Evolutionary conservation across 768 basidiomycete genomes (phyloP), one percentile per base, ranked within the genome.

Genomic region (Cantharellus cinnabarinus): DNA sequence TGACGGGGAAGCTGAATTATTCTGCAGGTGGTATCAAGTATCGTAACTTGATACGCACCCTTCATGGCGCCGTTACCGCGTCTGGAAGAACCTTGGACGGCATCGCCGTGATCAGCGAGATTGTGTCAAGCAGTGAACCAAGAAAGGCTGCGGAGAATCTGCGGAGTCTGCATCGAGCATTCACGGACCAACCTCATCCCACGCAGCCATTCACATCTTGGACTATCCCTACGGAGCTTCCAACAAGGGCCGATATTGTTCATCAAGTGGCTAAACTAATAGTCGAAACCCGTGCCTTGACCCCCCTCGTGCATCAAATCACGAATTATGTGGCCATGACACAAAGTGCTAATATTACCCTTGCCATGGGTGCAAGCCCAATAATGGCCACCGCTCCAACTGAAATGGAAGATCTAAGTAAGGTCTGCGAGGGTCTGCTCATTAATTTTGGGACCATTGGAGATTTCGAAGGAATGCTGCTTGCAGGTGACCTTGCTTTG

Each of bases 361-460:
- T 97, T 3, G 88, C 89, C 0, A 66, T 95, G 3, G 85, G 86
- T 15, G 89, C 81, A 10, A 90, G 87, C 61, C 93, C 93, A 0
- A 91, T 97, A 67, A 97, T 97, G 93, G 86, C 91, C 2, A 83
- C 85, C 20, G 80, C 83, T 34, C 76, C 82, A 0, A 74, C 77
- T 60, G 93, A 97, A 67, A 89, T 90, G 76, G 76, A 78, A 37
- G 86, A 93, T 61, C 74, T 97, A 20, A 74, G 79, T 58, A 71
- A 72, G 41, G 76, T 82, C 53, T 77, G 77, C 51, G 79, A 80
- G 14, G 81, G 80, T 1, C 73, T 93, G 15, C 74, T 97, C 3
- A 73, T 95, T 61, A 95, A 97, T 68, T 85, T 93, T 60, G 93
- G 93, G 42, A 89, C 89, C 2, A 69, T 90, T 66, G 70, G 70